Conservation (phyloP, 768 basidiomycete genomes). For the Pleurotus tuoliensis region DNA sequence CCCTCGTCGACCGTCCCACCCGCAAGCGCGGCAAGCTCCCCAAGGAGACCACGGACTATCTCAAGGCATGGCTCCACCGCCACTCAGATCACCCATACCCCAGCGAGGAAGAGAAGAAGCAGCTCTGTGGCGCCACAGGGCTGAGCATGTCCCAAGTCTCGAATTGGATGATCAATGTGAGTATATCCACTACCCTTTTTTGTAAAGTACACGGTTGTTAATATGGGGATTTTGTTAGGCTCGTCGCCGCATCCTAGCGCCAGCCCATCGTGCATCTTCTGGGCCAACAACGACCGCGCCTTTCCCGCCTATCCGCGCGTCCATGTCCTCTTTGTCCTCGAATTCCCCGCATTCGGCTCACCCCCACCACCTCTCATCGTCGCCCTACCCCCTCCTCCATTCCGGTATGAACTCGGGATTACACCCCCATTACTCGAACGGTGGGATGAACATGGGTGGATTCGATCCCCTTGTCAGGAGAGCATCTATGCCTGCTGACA, state of each 20-base stretch:
- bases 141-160: constrained; percentile 88
- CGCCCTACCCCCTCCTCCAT: no score
- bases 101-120: constrained; percentile 87
- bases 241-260: constrained; percentile 77
- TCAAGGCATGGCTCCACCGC: constrained; percentile 85
- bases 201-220: no score
- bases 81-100: constrained; percentile 90
- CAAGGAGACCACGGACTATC: constrained; percentile 85
- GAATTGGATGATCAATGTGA: constrained; percentile 90
- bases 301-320: constrained; percentile 42
- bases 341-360: no score
- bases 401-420: constrained; percentile 32
- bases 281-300: constrained; percentile 78
- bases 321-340: no score
- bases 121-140: constrained; percentile 80
- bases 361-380: no score
- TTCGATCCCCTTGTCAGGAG: constrained; percentile 48
- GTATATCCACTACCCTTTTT: constrained; percentile 12
- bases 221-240: constrained; percentile 41
- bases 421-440: no score
- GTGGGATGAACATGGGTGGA: no score
- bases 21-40: constrained; percentile 86
- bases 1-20: constrained; percentile 70
- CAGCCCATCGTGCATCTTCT: constrained; percentile 71
- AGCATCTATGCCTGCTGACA: constrained; percentile 66